These are phyloP conservation scores for Niebla homalea DNA, from an alignment of 495 filamentous ascomycete genomes.

Conservation along the genomic window DNA sequence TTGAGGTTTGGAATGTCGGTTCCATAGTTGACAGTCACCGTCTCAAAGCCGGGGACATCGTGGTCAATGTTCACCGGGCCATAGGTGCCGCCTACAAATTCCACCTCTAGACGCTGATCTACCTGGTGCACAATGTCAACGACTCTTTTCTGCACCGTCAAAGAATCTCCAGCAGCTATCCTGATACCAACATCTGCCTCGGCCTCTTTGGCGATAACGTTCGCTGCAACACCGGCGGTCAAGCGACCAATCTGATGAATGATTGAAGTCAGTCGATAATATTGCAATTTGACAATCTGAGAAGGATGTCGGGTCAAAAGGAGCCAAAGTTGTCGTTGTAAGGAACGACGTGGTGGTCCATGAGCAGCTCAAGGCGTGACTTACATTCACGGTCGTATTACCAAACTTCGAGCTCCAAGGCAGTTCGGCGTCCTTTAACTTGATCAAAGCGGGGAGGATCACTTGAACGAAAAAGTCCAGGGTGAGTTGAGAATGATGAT, in stretches of 20 bases:
- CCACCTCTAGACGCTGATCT: constrained; percentile 46
- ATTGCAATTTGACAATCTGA: no score
- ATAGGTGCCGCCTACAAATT: constrained; percentile 46
- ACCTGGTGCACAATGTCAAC: constrained; percentile 42
- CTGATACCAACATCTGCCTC: constrained; percentile 53
- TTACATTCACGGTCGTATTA: constrained; percentile 65
- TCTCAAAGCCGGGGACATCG: constrained; percentile 71
- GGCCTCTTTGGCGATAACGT: constrained; percentile 71
- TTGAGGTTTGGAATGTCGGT: constrained; percentile 76
- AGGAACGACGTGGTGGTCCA: no score
- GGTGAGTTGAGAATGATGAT: no score
- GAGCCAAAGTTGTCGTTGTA: no score
- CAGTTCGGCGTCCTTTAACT: constrained; percentile 47
- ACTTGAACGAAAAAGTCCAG: constrained; percentile 15
- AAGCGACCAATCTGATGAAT: constrained; percentile 43
- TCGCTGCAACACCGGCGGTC: constrained; percentile 71
- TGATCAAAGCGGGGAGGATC: constrained; percentile 52
- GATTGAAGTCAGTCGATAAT: no score
- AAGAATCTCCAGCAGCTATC: constrained; percentile 57
- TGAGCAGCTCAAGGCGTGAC: no score
- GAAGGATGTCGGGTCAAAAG: no score
- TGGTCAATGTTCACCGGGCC: constrained; percentile 62
- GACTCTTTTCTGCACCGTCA: constrained; percentile 39
- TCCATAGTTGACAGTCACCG: constrained; percentile 74
- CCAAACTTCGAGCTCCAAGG: constrained; percentile 67